phyloP scores from a whole-genome alignment of 2,329 filamentous ascomycete genomes.

The Fusarium oxysporum region DNA sequence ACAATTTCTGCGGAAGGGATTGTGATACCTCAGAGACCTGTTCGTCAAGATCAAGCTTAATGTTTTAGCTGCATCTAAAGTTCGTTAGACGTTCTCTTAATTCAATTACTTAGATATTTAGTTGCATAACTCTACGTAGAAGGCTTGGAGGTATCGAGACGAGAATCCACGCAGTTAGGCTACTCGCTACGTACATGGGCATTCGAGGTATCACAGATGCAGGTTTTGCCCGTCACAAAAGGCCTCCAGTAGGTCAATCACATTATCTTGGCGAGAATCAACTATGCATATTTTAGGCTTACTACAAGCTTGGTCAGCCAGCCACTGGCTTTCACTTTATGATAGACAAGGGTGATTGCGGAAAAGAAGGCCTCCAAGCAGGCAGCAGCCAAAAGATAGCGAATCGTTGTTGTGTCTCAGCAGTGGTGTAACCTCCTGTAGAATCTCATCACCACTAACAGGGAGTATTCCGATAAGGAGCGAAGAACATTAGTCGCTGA shows the following conservation, averaged over 20 bases:
- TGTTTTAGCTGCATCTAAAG: accelerated
- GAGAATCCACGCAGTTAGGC: neutral
- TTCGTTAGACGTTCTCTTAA: neutral
- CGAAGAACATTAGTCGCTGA: neutral
- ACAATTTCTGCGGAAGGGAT: accelerated
- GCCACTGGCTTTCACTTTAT: accelerated
- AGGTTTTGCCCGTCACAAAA: too few species aligned
- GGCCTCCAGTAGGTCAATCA: accelerated
- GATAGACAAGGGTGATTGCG: accelerated
- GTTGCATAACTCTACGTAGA: too few species aligned
- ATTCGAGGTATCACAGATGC: too few species aligned
- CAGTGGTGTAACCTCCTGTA: neutral
- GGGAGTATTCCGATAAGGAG: neutral
- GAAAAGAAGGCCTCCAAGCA: neutral
- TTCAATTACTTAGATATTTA: too few species aligned
- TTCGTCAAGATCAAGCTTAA: neutral
- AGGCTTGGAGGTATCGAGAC: too few species aligned
- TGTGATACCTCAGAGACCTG: neutral
- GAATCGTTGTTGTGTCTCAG: accelerated
- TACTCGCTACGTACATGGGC: neutral
- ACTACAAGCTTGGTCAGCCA: neutral
- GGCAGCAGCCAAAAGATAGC: neutral
- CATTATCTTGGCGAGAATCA: neutral
- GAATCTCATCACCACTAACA: neutral
- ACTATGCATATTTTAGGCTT: neutral